Evolutionary conservation across 169 alveolate genomes (phyloP).

Genomic region (Perkinsus chesapeaki): DNA sequence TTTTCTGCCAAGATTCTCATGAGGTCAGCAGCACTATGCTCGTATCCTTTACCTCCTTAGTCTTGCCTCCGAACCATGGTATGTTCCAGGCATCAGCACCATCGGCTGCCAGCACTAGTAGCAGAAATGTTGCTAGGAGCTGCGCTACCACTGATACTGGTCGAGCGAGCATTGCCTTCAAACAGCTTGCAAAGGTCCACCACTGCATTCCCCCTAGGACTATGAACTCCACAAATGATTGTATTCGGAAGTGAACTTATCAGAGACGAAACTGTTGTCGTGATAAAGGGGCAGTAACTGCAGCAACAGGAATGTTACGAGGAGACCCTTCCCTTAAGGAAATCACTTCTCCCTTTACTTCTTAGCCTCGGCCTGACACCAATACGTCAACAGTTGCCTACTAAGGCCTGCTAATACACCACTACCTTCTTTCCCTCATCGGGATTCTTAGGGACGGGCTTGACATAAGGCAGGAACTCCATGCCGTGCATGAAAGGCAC

Average conservation of each 20-base stretch:
- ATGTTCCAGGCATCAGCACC: background rate
- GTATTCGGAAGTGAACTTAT: background rate
- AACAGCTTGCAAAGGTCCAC: no score
- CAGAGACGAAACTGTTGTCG: background rate
- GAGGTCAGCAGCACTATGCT: background rate
- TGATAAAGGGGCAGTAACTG: background rate
- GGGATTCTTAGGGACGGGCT: background rate
- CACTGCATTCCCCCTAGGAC: background rate
- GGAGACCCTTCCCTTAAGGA: background rate
- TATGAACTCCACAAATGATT: background rate
- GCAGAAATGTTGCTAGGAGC: background rate
- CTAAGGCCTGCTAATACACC: background rate
- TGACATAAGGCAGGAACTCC: conserved; percentile 10
- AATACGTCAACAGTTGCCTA: no score
- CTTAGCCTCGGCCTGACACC: background rate
- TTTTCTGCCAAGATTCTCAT: background rate
- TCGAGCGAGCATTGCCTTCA: no score
- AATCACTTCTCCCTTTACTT: background rate
- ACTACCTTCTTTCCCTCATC: background rate
- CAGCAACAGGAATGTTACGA: background rate
- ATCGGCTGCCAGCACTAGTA: background rate
- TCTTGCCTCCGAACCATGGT: background rate
- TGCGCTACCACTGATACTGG: no score
- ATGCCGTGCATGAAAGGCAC: conserved; percentile 14
- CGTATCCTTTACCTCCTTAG: no score